Base-by-base conservation (phyloP, 129 eudicot genomes). In the Pittosporum tobira region DNA sequence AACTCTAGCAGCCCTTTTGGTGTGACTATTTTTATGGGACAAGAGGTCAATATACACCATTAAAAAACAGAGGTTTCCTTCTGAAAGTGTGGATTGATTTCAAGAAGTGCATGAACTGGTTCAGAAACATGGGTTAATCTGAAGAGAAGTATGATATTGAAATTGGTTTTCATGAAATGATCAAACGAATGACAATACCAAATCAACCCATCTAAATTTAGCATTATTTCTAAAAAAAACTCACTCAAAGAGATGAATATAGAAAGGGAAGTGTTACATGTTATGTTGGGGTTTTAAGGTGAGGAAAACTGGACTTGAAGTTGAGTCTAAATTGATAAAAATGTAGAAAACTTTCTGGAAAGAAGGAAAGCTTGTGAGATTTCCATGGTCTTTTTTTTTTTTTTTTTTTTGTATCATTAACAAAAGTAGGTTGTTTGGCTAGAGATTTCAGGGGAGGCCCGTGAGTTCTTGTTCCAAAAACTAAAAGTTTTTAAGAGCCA, bases 31-130 rank as follows among this genome's bases (percentile, higher is more conserved):
- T 26, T 25, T 40, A 25, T 47, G 53, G 49, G 27, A 50, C 61
- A 47, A 29, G 46, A 19, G 48, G 60, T 73, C 70, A 67, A 64
- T 48, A 69, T 54, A 70, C 78, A 47, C 58, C 65, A 54, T 30
- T 26, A 62, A 54, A 46, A 48, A 9, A 11, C 10, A 18, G 55
- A 15, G 28, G 37, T 42, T 62, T 78, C 59, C 82, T 71, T 75
- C 81, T 82, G 69, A 71, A 65, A 9, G 82, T 82, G 51, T 74
- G 90, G 50, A 58, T 76, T 44, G 82, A 73, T 67, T 77, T 77
- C 61, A 81, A 52, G 70, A 81, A 81, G 50, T 64, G 72, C 80
- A 76, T 76, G 83, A 81, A 81, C 71, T 70, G 88, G 60, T 78
- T 74, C 62, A 64, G 76, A 85, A 73, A 76, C 91, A 85, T 78